These are phyloP conservation scores for Spizellomyces punctatus DNA, from an alignment of 192 early-diverging fungal genomes.

Conservation along the genomic window DNA sequence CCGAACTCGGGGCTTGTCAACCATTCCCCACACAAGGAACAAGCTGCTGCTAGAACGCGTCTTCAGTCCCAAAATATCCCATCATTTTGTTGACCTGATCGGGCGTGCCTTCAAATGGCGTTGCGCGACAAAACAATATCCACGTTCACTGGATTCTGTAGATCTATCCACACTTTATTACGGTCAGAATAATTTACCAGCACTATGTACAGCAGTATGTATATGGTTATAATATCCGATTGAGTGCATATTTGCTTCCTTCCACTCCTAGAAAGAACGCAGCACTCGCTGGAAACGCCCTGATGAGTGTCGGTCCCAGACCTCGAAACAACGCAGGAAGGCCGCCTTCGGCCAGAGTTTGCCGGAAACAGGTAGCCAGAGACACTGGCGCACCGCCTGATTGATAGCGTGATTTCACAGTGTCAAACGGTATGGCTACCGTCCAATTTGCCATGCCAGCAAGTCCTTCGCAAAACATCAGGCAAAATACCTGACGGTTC, in stretches of 20 bases:
- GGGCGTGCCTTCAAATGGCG: too few species aligned
- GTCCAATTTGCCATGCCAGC: slow-evolving; percentile 74
- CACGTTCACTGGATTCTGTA: too few species aligned
- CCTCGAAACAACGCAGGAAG: slow-evolving; percentile 72
- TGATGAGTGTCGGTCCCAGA: slow-evolving; percentile 80
- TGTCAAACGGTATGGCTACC: slow-evolving; percentile 81
- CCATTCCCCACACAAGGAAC: too few species aligned
- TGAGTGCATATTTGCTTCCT: slow-evolving; percentile 13
- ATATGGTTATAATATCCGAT: not conserved
- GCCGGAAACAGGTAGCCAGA: slow-evolving; percentile 20
- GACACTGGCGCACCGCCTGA: slow-evolving; percentile 61
- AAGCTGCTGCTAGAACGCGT: too few species aligned
- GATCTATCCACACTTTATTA: too few species aligned
- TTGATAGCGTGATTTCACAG: slow-evolving; percentile 79
- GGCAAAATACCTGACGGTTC: not conserved
- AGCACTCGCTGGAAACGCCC: slow-evolving; percentile 72
- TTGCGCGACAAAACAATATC: too few species aligned
- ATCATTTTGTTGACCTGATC: too few species aligned
- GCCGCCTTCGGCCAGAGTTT: slow-evolving; percentile 66
- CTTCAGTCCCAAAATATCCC: too few species aligned
- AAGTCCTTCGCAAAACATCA: slow-evolving; percentile 52
- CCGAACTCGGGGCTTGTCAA: too few species aligned
- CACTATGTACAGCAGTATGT: too few species aligned
- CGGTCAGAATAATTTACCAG: too few species aligned
- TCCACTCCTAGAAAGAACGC: slow-evolving; percentile 75